Conservation (phyloP, 2,329 filamentous ascomycete genomes). For the Trichophyton schoenleinii region DNA sequence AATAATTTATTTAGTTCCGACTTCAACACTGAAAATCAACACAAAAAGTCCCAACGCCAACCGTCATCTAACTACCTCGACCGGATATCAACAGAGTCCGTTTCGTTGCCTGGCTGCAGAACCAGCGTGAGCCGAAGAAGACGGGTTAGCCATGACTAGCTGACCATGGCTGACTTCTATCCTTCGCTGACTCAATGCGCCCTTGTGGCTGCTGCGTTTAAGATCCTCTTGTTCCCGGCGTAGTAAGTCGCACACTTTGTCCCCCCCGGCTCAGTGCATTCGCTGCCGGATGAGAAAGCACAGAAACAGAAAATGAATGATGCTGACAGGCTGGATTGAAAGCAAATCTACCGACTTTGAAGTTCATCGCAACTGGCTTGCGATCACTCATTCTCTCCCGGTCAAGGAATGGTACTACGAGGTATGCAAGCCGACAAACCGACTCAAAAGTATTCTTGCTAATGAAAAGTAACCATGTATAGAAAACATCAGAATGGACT, state of each 20-base stretch:
- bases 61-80: background rate
- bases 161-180: slow-evolving; percentile 61
- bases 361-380: slow-evolving; percentile 97
- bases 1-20: background rate
- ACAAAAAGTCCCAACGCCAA: background rate
- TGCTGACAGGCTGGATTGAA: slow-evolving; percentile 12
- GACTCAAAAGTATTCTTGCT: background rate
- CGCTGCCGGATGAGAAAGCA: too few relatives aligned
- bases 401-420: slow-evolving; percentile 90
- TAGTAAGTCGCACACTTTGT: slow-evolving; percentile 53
- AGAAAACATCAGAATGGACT: slow-evolving; percentile 97
- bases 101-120: background rate
- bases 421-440: slow-evolving; percentile 28
- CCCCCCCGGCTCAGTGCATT: background rate
- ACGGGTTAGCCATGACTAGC: background rate
- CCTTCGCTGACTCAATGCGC: slow-evolving; percentile 84
- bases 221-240: slow-evolving; percentile 81
- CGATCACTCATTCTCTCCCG: slow-evolving; percentile 81
- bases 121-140: background rate
- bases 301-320: background rate
- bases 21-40: background rate
- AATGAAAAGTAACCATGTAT: slow-evolving; percentile 1
- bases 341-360: slow-evolving; percentile 99
- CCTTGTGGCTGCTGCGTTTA: slow-evolving; percentile 73
- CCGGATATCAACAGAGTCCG: background rate